Percentiles rank a stretch among this genome's conserved stretches.
These are phyloP conservation scores for Bonia amplexicaulis DNA, from an alignment of 176 grass and related monocot genomes.

Conservation along the genomic window DNA sequence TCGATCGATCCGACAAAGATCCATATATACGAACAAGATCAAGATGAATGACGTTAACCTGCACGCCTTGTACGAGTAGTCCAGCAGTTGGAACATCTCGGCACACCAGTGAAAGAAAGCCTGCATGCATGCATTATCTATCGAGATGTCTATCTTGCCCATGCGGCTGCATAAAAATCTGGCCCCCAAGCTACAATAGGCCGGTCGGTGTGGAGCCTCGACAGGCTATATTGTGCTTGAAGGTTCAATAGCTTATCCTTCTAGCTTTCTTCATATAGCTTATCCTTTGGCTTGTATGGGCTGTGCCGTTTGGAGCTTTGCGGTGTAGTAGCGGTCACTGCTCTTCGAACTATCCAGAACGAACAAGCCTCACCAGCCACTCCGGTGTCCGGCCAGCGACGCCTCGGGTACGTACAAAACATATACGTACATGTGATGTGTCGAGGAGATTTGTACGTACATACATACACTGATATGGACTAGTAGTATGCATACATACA, in stretches of 20 bases:
- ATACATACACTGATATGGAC: not conserved
- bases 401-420: not conserved
- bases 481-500: too few species aligned
- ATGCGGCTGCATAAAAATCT: not conserved
- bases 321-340: not conserved
- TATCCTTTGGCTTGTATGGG: not conserved
- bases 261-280: too few species aligned
- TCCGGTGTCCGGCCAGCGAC: not conserved
- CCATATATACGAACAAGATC: not conserved
- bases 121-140: too few species aligned
- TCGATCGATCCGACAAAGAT: not conserved
- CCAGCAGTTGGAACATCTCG: not conserved
- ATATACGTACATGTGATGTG: not conserved
- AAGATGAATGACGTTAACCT: not conserved
- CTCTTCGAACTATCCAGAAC: not conserved
- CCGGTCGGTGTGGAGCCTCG: not conserved
- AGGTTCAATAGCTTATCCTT: too few species aligned
- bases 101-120: not conserved
- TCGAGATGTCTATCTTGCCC: not conserved
- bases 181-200: not conserved
- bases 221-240: not conserved
- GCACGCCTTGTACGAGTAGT: not conserved
- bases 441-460: not conserved
- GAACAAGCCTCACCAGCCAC: not conserved
- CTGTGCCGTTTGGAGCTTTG: not conserved